Percentiles rank a stretch among this genome's conserved stretches.
These are phyloP conservation scores for Malassezia nana DNA, from an alignment of 1,284 basidiomycete genomes.

Conservation along the genomic window DNA sequence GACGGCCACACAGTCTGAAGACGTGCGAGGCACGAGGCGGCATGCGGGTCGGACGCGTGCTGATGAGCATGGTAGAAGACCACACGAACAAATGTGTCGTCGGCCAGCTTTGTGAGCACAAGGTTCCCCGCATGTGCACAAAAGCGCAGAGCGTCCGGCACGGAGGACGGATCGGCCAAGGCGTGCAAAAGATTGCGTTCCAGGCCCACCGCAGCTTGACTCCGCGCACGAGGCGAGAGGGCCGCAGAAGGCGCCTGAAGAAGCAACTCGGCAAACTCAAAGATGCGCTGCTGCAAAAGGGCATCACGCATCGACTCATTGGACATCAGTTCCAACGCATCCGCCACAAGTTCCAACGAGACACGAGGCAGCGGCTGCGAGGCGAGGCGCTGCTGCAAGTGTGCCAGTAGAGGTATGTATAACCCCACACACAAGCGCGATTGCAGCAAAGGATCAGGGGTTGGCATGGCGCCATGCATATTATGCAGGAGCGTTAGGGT, in stretches of 20 bases:
- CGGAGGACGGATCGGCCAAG: background rate
- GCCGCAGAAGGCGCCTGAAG: background rate
- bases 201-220: background rate
- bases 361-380: background rate
- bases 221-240: background rate
- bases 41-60: background rate
- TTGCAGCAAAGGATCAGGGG: conserved; percentile 12
- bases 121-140: background rate
- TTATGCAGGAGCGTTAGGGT: conserved; percentile 16
- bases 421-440: conserved; percentile 11
- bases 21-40: background rate
- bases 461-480: conserved; percentile 14
- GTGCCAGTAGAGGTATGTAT: conserved; percentile 5
- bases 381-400: background rate
- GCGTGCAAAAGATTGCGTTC: conserved; percentile 15
- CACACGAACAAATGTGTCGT: conserved; percentile 28
- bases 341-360: background rate
- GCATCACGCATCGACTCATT: conserved; percentile 13
- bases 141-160: background rate
- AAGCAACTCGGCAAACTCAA: background rate
- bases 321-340: conserved; percentile 8
- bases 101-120: conserved; percentile 4
- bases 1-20: background rate
- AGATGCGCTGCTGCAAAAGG: conserved; percentile 6
- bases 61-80: conserved; percentile 22